Evolutionary conservation across 2,329 filamentous ascomycete genomes (phyloP), one percentile per base, ranked within the genome.

Genomic region (Ascochyta rabiei): DNA sequence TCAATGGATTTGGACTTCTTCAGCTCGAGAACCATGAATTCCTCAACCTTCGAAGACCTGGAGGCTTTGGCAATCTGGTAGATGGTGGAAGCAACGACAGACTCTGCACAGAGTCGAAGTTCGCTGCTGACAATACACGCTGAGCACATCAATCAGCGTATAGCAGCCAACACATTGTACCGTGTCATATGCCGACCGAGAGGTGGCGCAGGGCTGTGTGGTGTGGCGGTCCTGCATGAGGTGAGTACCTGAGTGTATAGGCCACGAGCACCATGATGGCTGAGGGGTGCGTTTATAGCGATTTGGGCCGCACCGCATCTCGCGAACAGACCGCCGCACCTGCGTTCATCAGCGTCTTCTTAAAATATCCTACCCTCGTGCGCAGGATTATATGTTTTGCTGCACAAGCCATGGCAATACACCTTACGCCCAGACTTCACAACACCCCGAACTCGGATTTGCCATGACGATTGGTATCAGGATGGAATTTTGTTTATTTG

Each of bases 401-500:
- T n/a, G n/a, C 31, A 16, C 31, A 16, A 16, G 31, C 7, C n/a
- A 16, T 34, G 13, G 12, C 10, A n/a, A 2, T 3, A 15, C 31
- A 34, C 5, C n/a, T 2, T 2, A 6, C 9, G n/a, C 7, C 15
- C n/a, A 9, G 1, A 24, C 28, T 8, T 30, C n/a, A 34, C 40
- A 3, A 34, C 34, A 23, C 7, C 16, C n/a, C 3, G 5, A 12
- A 24, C 23, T 39, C 28, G 26, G 30, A 18, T 23, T 40, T 21
- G 31, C 26, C 49, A 38, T 53, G 60, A 62, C 30, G 30, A 45
- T 49, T 49, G 52, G 45, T 45, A 59, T 65, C 62, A 63, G 62
- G 57, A 61, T 68, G 57, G 62, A 61, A 63, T 64, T 69, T 66
- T 61, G 48, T 53, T 56, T 61, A 62, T 56, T 63, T 61, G 56